These are phyloP conservation scores for Pleurostoma richardsiae DNA, from an alignment of 2,329 filamentous ascomycete species.

Conservation along the genomic window DNA sequence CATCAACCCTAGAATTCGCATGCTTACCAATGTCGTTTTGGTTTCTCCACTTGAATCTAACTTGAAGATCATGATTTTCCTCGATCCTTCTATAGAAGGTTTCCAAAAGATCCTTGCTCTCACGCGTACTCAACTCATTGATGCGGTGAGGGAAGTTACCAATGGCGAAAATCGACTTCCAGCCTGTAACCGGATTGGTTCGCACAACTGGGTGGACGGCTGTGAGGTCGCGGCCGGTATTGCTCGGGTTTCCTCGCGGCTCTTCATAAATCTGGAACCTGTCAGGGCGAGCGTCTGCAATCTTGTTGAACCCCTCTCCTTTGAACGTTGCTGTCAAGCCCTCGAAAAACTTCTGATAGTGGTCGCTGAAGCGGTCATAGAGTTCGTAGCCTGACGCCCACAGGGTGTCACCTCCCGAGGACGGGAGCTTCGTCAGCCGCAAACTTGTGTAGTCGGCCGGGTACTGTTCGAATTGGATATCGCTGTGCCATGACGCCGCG, in stretches of 20 bases:
- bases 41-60: conserved; percentile 10
- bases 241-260: conserved; percentile 20
- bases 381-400: conserved; percentile 60
- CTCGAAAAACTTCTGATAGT: conserved; percentile 48
- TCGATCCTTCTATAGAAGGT: conserved; percentile 5
- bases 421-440: conserved; percentile 50
- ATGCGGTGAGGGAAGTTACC: conserved; percentile 16
- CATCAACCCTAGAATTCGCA: not conserved
- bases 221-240: conserved; percentile 8
- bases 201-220: conserved; percentile 19
- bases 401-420: conserved; percentile 51
- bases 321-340: conserved; percentile 41
- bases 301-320: conserved; percentile 28
- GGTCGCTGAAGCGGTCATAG: conserved; percentile 47
- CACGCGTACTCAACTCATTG: conserved; percentile 13
- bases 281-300: conserved; percentile 20
- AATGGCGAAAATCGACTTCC: conserved; percentile 19
- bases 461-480: conserved; percentile 56
- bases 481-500: conserved; percentile 39
- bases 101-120: conserved; percentile 7
- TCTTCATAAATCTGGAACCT: conserved; percentile 24
- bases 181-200: conserved; percentile 21
- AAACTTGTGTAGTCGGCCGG: conserved; percentile 58
- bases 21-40: conserved; percentile 8
- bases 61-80: conserved; percentile 9